Evolutionary conservation across 257 asterid genomes (phyloP).

Genomic region (Primulina tabacum): DNA sequence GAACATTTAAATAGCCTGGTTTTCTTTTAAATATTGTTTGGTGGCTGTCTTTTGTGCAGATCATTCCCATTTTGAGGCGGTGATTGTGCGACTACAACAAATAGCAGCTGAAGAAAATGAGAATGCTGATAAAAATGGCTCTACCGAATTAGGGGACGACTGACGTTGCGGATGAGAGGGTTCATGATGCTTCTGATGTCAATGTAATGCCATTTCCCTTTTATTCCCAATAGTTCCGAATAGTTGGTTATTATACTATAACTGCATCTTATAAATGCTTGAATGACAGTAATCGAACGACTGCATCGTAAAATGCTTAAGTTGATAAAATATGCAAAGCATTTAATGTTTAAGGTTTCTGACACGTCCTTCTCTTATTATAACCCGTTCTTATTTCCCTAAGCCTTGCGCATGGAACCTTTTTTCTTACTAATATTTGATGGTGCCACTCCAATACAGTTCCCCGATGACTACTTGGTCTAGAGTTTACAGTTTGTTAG

Average conservation of each 20-base stretch:
- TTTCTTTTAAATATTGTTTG: slow-evolving; percentile 1
- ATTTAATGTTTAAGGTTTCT: neutral
- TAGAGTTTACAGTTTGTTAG: too few relatives aligned
- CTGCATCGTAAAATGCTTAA: too few relatives aligned
- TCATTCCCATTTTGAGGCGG: slow-evolving; percentile 51
- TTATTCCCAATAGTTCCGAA: neutral
- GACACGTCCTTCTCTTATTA: neutral
- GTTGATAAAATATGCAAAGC: neutral
- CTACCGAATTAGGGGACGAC: slow-evolving; percentile 38
- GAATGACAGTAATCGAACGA: neutral
- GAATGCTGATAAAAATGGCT: slow-evolving; percentile 35
- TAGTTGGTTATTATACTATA: neutral
- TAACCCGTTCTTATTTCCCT: neutral
- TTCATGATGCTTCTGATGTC: slow-evolving; percentile 30
- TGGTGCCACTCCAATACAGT: slow-evolving; percentile 11
- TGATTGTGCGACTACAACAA: slow-evolving; percentile 50
- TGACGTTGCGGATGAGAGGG: slow-evolving; percentile 40
- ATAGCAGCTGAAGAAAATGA: slow-evolving; percentile 49
- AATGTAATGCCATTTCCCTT: slow-evolving; percentile 32
- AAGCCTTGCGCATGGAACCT: neutral
- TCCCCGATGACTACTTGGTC: neutral
- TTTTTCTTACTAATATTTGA: neutral
- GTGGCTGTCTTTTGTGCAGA: slow-evolving; percentile 41
- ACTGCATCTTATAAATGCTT: neutral
- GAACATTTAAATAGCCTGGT: neutral